Conservation (phyloP, 2,329 filamentous ascomycete species). For the Shiraia sp. region DNA sequence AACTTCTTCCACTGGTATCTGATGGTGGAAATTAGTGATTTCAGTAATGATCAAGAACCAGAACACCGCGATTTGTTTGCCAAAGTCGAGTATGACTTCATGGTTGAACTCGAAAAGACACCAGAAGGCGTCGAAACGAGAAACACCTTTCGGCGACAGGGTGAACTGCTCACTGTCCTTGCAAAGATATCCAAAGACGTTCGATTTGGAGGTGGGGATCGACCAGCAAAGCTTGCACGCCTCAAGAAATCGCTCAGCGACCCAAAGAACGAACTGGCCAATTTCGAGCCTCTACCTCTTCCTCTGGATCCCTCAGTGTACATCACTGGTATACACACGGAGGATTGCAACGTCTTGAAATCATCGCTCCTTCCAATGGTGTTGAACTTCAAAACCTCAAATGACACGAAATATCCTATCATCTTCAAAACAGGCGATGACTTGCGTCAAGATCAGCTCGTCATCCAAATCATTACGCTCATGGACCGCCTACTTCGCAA, state of each 20-base stretch:
- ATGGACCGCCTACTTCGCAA: slow-evolving; percentile 97
- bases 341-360: slow-evolving; percentile 91
- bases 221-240: slow-evolving; percentile 78
- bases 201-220: slow-evolving; percentile 75
- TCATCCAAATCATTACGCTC: slow-evolving; percentile 95
- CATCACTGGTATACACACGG: slow-evolving; percentile 77
- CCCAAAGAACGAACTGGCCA: slow-evolving; percentile 83
- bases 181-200: slow-evolving; percentile 89
- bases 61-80: slow-evolving; percentile 85
- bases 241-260: slow-evolving; percentile 85
- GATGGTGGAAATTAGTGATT: slow-evolving; percentile 94
- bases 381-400: slow-evolving; percentile 82
- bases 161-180: slow-evolving; percentile 83
- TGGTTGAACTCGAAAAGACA: slow-evolving; percentile 78
- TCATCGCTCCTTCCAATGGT: slow-evolving; percentile 91
- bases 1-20: slow-evolving; percentile 99
- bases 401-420: slow-evolving; percentile 80
- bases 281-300: slow-evolving; percentile 82
- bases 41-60: slow-evolving; percentile 71
- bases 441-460: slow-evolving; percentile 92
- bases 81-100: slow-evolving; percentile 94
- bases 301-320: slow-evolving; percentile 84
- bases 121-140: slow-evolving; percentile 73
- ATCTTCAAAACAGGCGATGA: slow-evolving; percentile 98
- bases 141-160: slow-evolving; percentile 79